These are phyloP conservation scores for Diaporthe vaccinii DNA, from an alignment of 2,329 filamentous ascomycete species.

Conservation along the genomic window DNA sequence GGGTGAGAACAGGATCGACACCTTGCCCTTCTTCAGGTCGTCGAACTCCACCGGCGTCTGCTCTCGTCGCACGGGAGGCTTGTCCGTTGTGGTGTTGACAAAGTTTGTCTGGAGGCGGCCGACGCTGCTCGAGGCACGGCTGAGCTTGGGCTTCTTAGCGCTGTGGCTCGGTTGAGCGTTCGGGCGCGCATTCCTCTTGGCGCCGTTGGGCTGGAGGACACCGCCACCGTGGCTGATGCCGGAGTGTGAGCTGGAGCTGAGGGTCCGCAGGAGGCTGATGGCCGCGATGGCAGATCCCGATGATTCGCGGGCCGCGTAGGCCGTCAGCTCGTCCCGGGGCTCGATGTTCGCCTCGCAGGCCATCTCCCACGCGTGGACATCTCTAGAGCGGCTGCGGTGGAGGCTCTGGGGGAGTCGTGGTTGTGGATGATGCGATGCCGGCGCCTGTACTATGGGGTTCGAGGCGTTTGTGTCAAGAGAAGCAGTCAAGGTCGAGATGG, in stretches of 20 bases:
- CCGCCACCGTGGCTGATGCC: slow-evolving; percentile 42
- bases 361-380: slow-evolving; percentile 92
- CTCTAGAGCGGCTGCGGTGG: slow-evolving; percentile 81
- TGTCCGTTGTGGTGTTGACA: slow-evolving; percentile 50
- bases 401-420: slow-evolving; percentile 65
- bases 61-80: slow-evolving; percentile 51
- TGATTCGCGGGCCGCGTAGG: slow-evolving; percentile 82
- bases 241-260: slow-evolving; percentile 66
- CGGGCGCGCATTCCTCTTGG: slow-evolving; percentile 72
- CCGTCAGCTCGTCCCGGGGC: slow-evolving; percentile 82
- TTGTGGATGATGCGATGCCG: slow-evolving; percentile 50
- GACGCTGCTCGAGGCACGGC: slow-evolving; percentile 72
- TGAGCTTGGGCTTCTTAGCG: slow-evolving; percentile 74
- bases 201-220: slow-evolving; percentile 67
- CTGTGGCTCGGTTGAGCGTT: slow-evolving; percentile 50
- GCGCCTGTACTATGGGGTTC: slow-evolving; percentile 36
- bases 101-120: slow-evolving; percentile 68
- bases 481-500: slow-evolving; percentile 66
- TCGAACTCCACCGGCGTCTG: slow-evolving; percentile 50
- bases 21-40: slow-evolving; percentile 58
- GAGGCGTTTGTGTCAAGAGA: slow-evolving; percentile 47
- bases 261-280: slow-evolving; percentile 84
- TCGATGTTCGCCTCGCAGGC: slow-evolving; percentile 84
- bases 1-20: slow-evolving; percentile 57
- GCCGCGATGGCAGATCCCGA: slow-evolving; percentile 85